Base-by-base conservation (phyloP, 208 protist genomes). In the Acanthamoeba culbertsoni region DNA sequence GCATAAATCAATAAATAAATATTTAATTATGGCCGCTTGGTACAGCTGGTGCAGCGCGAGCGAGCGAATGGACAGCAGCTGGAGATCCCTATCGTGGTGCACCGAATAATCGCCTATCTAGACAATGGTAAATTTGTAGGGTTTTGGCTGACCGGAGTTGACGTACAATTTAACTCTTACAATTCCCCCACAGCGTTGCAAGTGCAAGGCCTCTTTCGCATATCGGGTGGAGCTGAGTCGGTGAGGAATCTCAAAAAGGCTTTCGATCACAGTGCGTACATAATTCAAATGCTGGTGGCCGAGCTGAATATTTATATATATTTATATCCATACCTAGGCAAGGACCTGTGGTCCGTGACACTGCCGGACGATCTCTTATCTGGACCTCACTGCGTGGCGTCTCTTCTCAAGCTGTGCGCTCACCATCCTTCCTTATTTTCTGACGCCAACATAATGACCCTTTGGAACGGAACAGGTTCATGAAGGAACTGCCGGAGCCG, bases 401-500 rank as follows among this genome's bases (percentile, higher is more conserved):
- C 71, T 5, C 71, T 82, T 40, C 40, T 82, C 18, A 82, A 82
- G 33, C 23, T 82, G 71, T 82, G 51, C 71, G 62, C 62, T 35
- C 23, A 42, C 62, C 23, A 4, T 0, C 16, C 0, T 6, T 14
- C 20, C n/a, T 82, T 31, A 2, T 6, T n/a, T 23, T 59, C 23
- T 59, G 51, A 35, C 16, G 4, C 35, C 28, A 16, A 8, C 23
- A 26, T 53, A 18, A 42, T 16, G 4, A 8, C 35, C 37, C 18
- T 48, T n/a, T 46, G 20, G 12, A 33, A 68, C 23, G 28, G 28
- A 37, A 68, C 28, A 82, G 71, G 51, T 89, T 89, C 79, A 65
- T 89, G 79, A 89, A 89, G n/a, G 79, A 89, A 37, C 33, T 89
- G 28, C 79, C 79, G 48, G 79, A 89, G 20, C 79, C 79, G n/a